Base-by-base conservation (phyloP, 2,329 filamentous ascomycete species). In the Aureobasidium sp. region DNA sequence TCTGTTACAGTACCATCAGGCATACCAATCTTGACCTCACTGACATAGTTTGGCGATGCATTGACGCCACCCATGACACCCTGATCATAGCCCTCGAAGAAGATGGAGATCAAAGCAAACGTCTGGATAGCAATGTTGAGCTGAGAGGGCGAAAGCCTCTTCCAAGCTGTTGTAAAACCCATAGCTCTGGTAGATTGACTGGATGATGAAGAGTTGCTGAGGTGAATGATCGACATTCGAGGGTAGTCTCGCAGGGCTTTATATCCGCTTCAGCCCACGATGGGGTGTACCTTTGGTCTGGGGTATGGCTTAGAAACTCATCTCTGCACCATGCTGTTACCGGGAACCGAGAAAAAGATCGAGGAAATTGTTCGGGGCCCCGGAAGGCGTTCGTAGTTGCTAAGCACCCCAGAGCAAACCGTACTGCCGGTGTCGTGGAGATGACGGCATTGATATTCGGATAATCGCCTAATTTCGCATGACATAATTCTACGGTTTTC, bases 11-110 rank as follows among this genome's bases (percentile, higher is more conserved):
- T 76, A 29, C 77, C 80, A 65, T 79, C 75, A 0, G 74, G 31
- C 11, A 64, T 53, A 17, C 80, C 80, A 49, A 82, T 81, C 48
- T 75, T 74, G 9, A 80, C 77, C 66, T 75, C 71, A 14, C 67
- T 65, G 25, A 79, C 73, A 67, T 77, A 79, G 53, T 71, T 68
- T 1, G 75, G 75, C 14, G 76, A 73, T 9, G 69, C 69, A 63
- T 80, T 82, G 53, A 82, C 78, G 44, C 77, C 77, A 53, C 80
- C 79, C 75, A 81, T 78, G n/a, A 82, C 79, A 57, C 80, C 80
- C 66, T 82, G 80, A 63, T 82, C 79, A 70, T 82, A 83, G 22
- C 80, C 80, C 73, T 74, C 70, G 65, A 76, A 77, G 66, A 77
- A 72, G 47, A 72, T 70, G 8, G 67, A 62, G 31, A 73, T 68